These are phyloP conservation scores for Coemansia sp. DNA, from an alignment of 192 early-diverging fungal species.

Conservation along the genomic window DNA sequence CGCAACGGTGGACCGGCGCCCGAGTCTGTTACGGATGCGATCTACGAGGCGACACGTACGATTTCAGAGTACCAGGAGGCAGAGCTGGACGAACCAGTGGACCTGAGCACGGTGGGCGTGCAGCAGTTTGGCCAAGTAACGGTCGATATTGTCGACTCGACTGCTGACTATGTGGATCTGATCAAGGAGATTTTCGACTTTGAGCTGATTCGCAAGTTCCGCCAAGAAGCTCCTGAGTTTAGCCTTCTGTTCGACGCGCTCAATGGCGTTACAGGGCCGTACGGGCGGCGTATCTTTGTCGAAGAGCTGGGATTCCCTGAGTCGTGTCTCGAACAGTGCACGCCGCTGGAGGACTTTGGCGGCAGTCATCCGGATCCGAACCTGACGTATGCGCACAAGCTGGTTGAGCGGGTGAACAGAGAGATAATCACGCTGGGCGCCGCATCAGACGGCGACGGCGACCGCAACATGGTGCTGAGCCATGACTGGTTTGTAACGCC, in stretches of 20 bases:
- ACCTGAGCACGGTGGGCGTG: conserved; percentile 70
- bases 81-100: conserved; percentile 53
- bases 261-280: conserved; percentile 97
- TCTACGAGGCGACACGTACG: conserved; percentile 79
- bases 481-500: conserved; percentile 95
- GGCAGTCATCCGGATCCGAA: conserved; percentile 98
- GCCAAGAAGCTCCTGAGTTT: conserved; percentile 68
- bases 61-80: conserved; percentile 68
- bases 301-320: conserved; percentile 85
- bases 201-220: conserved; percentile 76
- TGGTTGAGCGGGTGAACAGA: conserved; percentile 84
- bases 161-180: conserved; percentile 83
- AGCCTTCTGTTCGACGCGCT: conserved; percentile 92
- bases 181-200: conserved; percentile 95
- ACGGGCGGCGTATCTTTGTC: conserved; percentile 80
- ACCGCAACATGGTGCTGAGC: conserved; percentile 97
- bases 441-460: conserved; percentile 97
- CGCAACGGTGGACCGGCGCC: conserved; percentile 97
- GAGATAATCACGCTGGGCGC: conserved; percentile 86
- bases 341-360: conserved; percentile 87
- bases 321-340: conserved; percentile 77
- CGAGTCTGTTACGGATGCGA: conserved; percentile 90
- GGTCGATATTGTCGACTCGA: conserved; percentile 87
- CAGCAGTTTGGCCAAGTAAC: conserved; percentile 62
- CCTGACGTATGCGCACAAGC: conserved; percentile 91